A percentile compares a stretch with the other conserved stretches of the same genome.
Evolutionary conservation across 23 red algal genomes (phyloP).

Genomic region (Gracilaria domingensis): DNA sequence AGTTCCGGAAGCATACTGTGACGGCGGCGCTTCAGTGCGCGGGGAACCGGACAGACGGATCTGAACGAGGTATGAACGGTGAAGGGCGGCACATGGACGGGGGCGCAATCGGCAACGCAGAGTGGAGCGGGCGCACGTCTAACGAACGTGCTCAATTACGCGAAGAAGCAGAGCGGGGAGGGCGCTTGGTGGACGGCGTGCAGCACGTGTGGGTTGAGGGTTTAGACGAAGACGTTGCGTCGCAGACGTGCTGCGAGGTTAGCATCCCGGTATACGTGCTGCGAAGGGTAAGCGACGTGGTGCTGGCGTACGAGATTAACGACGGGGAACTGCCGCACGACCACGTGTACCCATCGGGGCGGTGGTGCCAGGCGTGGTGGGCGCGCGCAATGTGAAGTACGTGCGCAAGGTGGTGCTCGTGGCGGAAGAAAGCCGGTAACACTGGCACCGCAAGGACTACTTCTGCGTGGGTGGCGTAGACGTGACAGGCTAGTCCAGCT

Average conservation of each 20-base stretch:
- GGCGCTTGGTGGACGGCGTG: neutral
- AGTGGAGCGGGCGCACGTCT: slow-evolving; percentile 86
- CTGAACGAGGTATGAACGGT: slow-evolving; percentile 70
- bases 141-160: slow-evolving; percentile 70
- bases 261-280: slow-evolving; percentile 77
- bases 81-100: slow-evolving; percentile 80
- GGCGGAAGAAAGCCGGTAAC: slow-evolving; percentile 59
- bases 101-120: slow-evolving; percentile 89
- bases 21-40: slow-evolving; percentile 81
- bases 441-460: slow-evolving; percentile 90
- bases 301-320: slow-evolving; percentile 96
- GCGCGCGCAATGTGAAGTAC: slow-evolving; percentile 96
- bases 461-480: slow-evolving; percentile 62
- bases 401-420: slow-evolving; percentile 63
- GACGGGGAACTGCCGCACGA: slow-evolving; percentile 79
- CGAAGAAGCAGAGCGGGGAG: neutral
- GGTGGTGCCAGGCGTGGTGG: slow-evolving; percentile 92
- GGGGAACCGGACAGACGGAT: slow-evolving; percentile 92
- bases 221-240: slow-evolving; percentile 67
- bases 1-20: slow-evolving; percentile 48
- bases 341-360: slow-evolving; percentile 90
- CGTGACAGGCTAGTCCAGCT: slow-evolving; percentile 16
- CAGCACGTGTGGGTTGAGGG: slow-evolving; percentile 79
- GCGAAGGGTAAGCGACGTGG: slow-evolving; percentile 52
- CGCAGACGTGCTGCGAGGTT: slow-evolving; percentile 58